A percentile compares a stretch with the other conserved stretches of the same genome.
These are phyloP conservation scores for Phytophthora colocasiae DNA, from an alignment of 352 stramenopile genomes.

Conservation along the genomic window DNA sequence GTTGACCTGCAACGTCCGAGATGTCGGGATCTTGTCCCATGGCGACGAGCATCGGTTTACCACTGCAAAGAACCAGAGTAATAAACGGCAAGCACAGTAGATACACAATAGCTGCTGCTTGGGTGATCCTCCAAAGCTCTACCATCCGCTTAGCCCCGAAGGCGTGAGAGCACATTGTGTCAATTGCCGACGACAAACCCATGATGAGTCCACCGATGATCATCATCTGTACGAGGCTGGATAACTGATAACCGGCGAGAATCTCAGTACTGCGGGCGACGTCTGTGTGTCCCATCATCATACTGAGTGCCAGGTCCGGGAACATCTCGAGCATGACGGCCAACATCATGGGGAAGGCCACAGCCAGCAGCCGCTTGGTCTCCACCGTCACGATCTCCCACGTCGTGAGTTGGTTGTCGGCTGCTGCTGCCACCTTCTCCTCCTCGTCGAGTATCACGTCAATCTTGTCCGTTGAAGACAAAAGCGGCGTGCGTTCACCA, in stretches of 20 bases:
- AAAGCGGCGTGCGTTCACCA: constrained; percentile 36
- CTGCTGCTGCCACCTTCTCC: constrained; percentile 36
- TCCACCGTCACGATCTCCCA: constrained; percentile 54
- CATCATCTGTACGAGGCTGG: constrained; percentile 59
- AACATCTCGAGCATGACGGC: constrained; percentile 56
- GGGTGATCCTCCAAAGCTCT: constrained; percentile 71
- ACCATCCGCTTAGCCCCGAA: constrained; percentile 64
- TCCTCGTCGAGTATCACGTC: constrained; percentile 48
- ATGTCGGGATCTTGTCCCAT: constrained; percentile 66
- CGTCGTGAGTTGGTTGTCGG: constrained; percentile 28
- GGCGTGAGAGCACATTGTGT: constrained; percentile 73
- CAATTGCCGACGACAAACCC: constrained; percentile 60
- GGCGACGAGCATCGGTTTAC: constrained; percentile 50
- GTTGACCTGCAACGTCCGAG: constrained; percentile 42
- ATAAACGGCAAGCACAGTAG: constrained; percentile 47
- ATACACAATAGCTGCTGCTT: constrained; percentile 66
- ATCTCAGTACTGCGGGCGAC: constrained; percentile 58
- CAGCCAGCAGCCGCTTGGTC: constrained; percentile 31
- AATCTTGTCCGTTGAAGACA: constrained; percentile 36
- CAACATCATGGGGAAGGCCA: constrained; percentile 59
- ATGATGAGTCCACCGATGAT: constrained; percentile 57
- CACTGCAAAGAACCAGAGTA: constrained; percentile 45
- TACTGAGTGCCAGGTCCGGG: constrained; percentile 52
- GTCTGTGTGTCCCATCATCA: constrained; percentile 70
- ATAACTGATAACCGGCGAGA: constrained; percentile 64